Base-by-base conservation (phyloP, 805 yeast genomes). In the Teunomyces panamensis region DNA sequence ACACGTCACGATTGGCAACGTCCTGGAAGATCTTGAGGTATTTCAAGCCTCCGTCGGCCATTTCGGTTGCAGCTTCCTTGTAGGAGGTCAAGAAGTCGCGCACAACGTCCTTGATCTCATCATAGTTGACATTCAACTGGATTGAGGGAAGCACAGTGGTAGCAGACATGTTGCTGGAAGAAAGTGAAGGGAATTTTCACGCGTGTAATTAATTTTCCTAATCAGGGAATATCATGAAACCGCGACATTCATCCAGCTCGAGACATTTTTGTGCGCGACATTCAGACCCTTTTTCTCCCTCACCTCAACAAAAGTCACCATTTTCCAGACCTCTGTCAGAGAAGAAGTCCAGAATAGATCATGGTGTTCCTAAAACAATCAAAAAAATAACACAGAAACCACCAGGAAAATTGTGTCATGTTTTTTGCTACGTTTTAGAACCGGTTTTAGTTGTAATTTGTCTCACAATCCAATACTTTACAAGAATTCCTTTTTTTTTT, bases 1-100 rank as follows among this genome's bases (percentile, higher is more conserved):
- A 73, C 27, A 74, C 52, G 55, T 91, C 90, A 59, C 99, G 80
- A 65, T 95, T 89, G 49, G 97, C 90, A 29, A 94, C 78, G 55
- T 81, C 73, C 61, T 89, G 96, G 41, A 94, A 71, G 5, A 86
- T 55, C 29, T 71, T 73, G 83, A 86, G 71, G 68, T 94, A 94
- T 65, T 94, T 94, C 44, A 56, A 48, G 20, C 54, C 56, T 6
- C 30, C 41, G 9, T 30, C 30, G 17, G 41, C 45, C 13, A 32
- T 42, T 9, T 50, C 55, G 10, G 56, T 56, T 37, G 62, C 35
- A 30, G 68, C 58, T 44, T 74, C 58, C 66, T 82, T 87, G 75
- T 73, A 90, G 57, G 87, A 85, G 27, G 75, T 68, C 47, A 90
- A 65, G 66, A 90, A 90, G 51, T 84, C 86, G 51, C 75, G 73